Evolutionary conservation across 345 rosid species (phyloP).

Genomic region (Atalantia buxifolia): DNA sequence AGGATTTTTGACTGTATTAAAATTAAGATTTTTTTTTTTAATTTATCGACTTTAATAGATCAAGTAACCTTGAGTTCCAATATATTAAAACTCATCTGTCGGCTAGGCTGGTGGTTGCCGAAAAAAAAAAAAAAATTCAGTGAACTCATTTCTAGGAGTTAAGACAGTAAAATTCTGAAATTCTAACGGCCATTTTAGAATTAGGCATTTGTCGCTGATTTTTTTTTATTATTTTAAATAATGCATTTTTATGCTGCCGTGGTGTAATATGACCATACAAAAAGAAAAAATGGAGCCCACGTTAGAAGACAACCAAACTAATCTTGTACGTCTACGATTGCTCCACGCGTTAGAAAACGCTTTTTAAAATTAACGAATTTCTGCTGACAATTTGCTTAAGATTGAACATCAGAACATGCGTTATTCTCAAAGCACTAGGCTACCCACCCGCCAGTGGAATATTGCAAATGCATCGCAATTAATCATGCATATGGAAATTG

Average conservation of each 20-base stretch:
- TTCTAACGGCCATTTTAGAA: too few relatives aligned
- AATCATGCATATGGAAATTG: neutral
- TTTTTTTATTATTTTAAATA: neutral
- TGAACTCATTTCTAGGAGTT: too few relatives aligned
- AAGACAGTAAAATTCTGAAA: too few relatives aligned
- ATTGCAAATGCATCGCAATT: neutral
- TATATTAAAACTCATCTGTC: too few relatives aligned
- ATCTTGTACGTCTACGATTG: neutral
- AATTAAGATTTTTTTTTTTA: too few relatives aligned
- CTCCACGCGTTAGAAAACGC: slow-evolving; percentile 14
- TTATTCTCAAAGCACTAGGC: neutral
- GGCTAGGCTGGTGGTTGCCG: too few relatives aligned
- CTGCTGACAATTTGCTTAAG: neutral
- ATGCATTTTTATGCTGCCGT: neutral
- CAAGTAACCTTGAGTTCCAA: too few relatives aligned
- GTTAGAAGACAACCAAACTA: neutral
- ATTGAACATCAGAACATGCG: neutral
- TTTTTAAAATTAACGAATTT: neutral
- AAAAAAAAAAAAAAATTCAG: too few relatives aligned
- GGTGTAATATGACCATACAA: slow-evolving; percentile 1
- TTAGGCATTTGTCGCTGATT: too few relatives aligned
- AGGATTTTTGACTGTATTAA: too few relatives aligned
- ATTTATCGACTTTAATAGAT: too few relatives aligned
- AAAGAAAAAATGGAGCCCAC: neutral
- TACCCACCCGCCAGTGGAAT: neutral